A percentile compares a stretch with the other conserved stretches of the same genome.
Evolutionary conservation across 805 yeast species (phyloP).

Genomic region (Saturnispora silvae): DNA sequence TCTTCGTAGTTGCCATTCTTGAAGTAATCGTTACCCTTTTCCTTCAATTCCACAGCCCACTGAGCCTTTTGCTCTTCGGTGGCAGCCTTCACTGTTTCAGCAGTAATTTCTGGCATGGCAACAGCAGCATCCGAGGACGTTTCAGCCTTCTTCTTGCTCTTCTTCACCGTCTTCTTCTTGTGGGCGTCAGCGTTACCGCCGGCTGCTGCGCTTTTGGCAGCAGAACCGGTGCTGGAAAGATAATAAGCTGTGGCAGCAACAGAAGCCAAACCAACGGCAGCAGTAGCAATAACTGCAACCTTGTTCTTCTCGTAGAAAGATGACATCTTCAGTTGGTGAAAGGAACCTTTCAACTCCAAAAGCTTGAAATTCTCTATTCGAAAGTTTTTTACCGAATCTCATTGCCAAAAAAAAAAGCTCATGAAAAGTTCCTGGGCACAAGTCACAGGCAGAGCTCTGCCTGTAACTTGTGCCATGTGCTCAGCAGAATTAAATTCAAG

Average conservation of each 20-base stretch:
- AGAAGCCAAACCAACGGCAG: slow-evolving; percentile 41
- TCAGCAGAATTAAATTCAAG: no score
- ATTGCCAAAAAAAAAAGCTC: background rate
- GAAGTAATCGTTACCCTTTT: slow-evolving; percentile 77
- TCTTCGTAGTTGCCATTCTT: slow-evolving; percentile 54
- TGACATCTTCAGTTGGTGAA: background rate
- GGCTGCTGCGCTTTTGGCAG: slow-evolving; percentile 11
- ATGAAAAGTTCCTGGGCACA: background rate
- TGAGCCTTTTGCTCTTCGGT: slow-evolving; percentile 43
- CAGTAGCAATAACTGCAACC: slow-evolving; percentile 38
- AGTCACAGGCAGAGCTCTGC: no score
- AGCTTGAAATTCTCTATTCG: background rate
- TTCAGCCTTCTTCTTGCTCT: slow-evolving; percentile 33
- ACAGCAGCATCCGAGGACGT: slow-evolving; percentile 15
- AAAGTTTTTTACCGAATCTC: no score
- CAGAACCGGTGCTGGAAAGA: slow-evolving; percentile 21
- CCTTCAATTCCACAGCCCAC: slow-evolving; percentile 71
- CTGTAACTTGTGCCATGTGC: no score
- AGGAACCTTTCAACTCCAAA: background rate
- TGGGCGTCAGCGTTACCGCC: slow-evolving; percentile 8
- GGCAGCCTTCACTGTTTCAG: slow-evolving; percentile 35
- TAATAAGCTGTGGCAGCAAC: slow-evolving; percentile 38
- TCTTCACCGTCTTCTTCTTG: slow-evolving; percentile 28
- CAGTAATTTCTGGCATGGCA: slow-evolving; percentile 43
- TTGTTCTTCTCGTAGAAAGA: slow-evolving; percentile 38